A percentile compares a stretch with the other conserved stretches of the same genome.
These are phyloP conservation scores for Selaginella moellendorffii DNA, from an alignment of 75 land plant genomes.

Conservation along the genomic window DNA sequence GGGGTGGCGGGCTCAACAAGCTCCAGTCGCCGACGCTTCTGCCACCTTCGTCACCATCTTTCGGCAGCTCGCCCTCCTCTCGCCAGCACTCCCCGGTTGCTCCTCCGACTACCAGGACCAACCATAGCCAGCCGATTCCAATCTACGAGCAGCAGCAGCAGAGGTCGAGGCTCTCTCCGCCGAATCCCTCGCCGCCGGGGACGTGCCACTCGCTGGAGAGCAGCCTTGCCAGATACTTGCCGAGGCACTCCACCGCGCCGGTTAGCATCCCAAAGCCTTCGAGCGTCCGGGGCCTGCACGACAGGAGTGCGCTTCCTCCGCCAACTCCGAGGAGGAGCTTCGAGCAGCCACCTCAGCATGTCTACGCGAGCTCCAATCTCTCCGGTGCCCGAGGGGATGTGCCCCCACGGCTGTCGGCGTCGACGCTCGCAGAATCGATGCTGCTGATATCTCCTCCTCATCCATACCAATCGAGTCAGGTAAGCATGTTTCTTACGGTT, in stretches of 20 bases:
- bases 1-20: conserved; percentile 46
- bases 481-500: no score
- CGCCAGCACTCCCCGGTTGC: not conserved
- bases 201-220: not conserved
- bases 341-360: conserved; percentile 8
- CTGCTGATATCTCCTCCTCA: conserved; percentile 14
- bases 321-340: conserved; percentile 32
- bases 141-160: no score
- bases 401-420: conserved; percentile 12
- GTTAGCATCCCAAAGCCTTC: conserved; percentile 53
- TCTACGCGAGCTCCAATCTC: conserved; percentile 4
- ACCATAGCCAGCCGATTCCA: no score
- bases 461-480: no score
- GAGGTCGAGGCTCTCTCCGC: not conserved
- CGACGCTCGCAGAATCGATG: conserved; percentile 13
- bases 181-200: conserved; percentile 48
- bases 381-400: no score
- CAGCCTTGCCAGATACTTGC: not conserved
- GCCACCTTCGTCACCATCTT: conserved; percentile 23
- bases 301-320: conserved; percentile 40
- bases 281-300: no score
- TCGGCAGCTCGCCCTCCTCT: conserved; percentile 23
- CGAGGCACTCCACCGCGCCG: conserved; percentile 45
- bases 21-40: conserved; percentile 16
- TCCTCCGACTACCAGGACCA: no score